Conservation (phyloP, 257 asterid species). For the Solanum bulbocastanum region DNA sequence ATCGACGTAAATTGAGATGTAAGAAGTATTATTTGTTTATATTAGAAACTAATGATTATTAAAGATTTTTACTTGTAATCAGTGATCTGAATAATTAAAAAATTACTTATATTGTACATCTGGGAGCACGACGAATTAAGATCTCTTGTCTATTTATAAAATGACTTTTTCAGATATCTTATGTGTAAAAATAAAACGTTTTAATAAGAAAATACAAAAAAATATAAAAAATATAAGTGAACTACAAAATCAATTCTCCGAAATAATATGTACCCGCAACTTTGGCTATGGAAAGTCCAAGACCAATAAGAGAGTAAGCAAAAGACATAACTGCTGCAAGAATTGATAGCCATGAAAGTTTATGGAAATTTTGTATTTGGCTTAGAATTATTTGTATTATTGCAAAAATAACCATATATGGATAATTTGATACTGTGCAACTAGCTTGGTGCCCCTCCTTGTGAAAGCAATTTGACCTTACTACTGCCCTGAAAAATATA, state of each 20-base stretch:
- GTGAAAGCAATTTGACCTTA: slow-evolving; percentile 25
- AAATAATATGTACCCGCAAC: slow-evolving; percentile 4
- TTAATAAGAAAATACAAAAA: too few species aligned
- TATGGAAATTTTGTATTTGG: slow-evolving; percentile 24
- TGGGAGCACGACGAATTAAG: background rate
- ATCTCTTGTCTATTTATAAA: too few species aligned
- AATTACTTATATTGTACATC: background rate
- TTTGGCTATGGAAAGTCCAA: slow-evolving; percentile 19
- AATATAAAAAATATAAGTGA: too few species aligned
- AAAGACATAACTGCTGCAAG: slow-evolving; percentile 32
- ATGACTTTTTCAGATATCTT: too few species aligned
- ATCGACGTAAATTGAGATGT: background rate
- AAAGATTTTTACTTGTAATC: background rate
- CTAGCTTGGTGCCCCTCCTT: background rate
- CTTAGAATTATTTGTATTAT: slow-evolving; percentile 12
- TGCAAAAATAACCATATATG: slow-evolving; percentile 13
- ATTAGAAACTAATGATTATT: background rate
- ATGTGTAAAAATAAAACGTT: accelerated
- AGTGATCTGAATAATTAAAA: background rate
- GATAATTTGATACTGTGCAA: slow-evolving; percentile 17
- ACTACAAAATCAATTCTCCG: background rate
- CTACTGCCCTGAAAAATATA: slow-evolving; percentile 11
- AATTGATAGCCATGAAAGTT: slow-evolving; percentile 20
- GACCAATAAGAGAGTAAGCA: slow-evolving; percentile 21
- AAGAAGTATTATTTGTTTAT: background rate